These are phyloP conservation scores for Porpolomopsis calyptriformis DNA, from an alignment of 768 basidiomycete genomes.

Conservation along the genomic window DNA sequence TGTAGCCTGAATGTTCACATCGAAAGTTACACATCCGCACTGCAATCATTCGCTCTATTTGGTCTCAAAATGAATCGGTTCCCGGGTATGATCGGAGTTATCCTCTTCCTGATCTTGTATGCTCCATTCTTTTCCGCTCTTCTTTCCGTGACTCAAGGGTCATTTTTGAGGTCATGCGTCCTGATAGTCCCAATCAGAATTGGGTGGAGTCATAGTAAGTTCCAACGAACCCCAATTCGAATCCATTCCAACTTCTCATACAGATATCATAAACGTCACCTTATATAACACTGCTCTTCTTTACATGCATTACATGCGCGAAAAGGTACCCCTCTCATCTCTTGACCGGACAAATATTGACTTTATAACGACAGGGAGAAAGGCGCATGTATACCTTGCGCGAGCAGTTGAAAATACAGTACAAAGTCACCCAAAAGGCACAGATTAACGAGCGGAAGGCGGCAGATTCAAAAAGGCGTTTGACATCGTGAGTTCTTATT, in stretches of 20 bases:
- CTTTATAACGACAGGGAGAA: slow-evolving; percentile 40
- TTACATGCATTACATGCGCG: slow-evolving; percentile 60
- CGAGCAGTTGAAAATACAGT: slow-evolving; percentile 68
- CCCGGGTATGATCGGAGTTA: slow-evolving; percentile 47
- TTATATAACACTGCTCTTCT: slow-evolving; percentile 73
- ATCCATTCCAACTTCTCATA: neutral
- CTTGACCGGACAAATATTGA: slow-evolving; percentile 8
- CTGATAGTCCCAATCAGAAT: slow-evolving; percentile 12
- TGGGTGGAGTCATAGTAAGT: slow-evolving; percentile 11
- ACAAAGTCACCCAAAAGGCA: slow-evolving; percentile 54
- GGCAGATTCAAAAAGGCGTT: slow-evolving; percentile 71
- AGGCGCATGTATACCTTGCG: slow-evolving; percentile 58
- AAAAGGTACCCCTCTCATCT: slow-evolving; percentile 31
- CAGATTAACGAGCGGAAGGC: slow-evolving; percentile 67
- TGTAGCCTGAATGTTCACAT: slow-evolving; percentile 1
- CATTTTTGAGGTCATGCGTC: slow-evolving; percentile 1
- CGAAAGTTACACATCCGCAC: slow-evolving; percentile 21
- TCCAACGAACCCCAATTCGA: neutral
- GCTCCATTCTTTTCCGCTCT: slow-evolving; percentile 9
- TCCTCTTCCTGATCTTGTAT: slow-evolving; percentile 45
- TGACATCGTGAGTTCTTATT: slow-evolving; percentile 55
- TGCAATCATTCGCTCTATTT: slow-evolving; percentile 64
- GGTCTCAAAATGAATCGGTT: slow-evolving; percentile 57
- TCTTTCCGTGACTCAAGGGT: neutral
- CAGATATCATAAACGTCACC: slow-evolving; percentile 59